Base-by-base conservation (phyloP, 192 early-diverging fungal species). In the Entomortierella chlamydospora region DNA sequence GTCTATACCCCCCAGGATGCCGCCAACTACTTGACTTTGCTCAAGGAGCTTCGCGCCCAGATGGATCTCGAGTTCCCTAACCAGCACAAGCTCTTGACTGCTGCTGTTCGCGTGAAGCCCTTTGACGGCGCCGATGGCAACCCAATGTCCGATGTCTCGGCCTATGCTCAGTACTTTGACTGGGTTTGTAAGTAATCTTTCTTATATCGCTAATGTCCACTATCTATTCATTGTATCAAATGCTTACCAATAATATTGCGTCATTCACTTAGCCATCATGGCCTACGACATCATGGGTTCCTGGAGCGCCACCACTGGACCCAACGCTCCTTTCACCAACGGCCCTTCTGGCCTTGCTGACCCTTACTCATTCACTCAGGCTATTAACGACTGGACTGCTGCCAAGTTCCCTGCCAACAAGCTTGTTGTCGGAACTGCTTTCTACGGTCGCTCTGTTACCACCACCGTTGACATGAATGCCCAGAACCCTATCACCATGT, bases 71-170 rank as follows among this genome's bases (percentile, higher is more conserved):
- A 59, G 8, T 79, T 81, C 51, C 70, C 76, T 43, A 81, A 84
- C 57, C 83, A 91, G 71, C 92, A 88, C 90, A 92, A 91, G 76
- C 73, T 90, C 25, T 74, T 93, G 57, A 88, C 91, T 23, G 79
- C 91, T 62, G 92, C 94, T 22, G 87, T 85, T 11, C 83, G 89
- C 62, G 87, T 89, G 51, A 82, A 87, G 62, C 88, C 91, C 5
- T 91, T 91, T 61, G 87, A 89, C 57, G 85, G 83, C 1, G 45
- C 85, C 23, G 61, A 68, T 9, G 87, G 89, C 90, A 91, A 83
- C 2, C 84, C 87, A 18, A 45, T 91, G 60, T 39, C 73, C 12
- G 84, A 92, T 61, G 86, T 92, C 1, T 85, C 87, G 22, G 89
- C 64, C 18, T 93, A 83, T 83, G 89, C 86, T 11, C 55, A 64